Evolutionary conservation across 768 basidiomycete genomes (phyloP).

Genomic region (Termitomyces sp.): DNA sequence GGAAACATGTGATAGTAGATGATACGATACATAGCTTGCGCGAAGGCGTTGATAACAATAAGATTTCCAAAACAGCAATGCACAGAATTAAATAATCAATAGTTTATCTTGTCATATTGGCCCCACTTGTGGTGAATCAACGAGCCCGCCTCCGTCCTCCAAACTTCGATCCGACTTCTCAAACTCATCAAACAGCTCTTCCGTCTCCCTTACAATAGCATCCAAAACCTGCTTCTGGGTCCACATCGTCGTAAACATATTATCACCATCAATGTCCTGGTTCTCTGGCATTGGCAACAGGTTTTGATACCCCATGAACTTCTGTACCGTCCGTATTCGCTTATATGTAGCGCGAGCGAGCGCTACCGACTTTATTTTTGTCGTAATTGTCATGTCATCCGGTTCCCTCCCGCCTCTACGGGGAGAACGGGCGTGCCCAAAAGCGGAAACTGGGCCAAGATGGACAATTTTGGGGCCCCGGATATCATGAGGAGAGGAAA

Average conservation of each 20-base stretch:
- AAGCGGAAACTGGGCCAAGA: constrained; percentile 48
- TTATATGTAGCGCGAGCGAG: constrained; percentile 59
- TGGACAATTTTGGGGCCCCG: constrained; percentile 53
- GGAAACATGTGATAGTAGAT: too few species aligned
- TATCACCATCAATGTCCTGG: constrained; percentile 26
- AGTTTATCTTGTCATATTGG: not conserved
- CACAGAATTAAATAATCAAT: not conserved
- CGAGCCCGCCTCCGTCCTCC: constrained; percentile 27
- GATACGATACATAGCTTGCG: not conserved
- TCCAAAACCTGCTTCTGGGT: constrained; percentile 50
- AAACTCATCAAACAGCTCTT: constrained; percentile 59
- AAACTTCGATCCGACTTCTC: constrained; percentile 28
- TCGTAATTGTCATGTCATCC: constrained; percentile 29
- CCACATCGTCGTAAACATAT: constrained; percentile 44
- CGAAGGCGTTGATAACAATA: not conserved
- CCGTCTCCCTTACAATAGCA: constrained; percentile 51
- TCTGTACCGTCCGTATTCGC: constrained; percentile 60
- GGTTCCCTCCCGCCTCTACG: constrained; percentile 19
- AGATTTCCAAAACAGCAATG: not conserved
- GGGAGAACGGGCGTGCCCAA: constrained; percentile 29
- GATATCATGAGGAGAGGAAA: constrained; percentile 31
- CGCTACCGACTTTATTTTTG: constrained; percentile 44
- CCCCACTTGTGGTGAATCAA: constrained; percentile 17
- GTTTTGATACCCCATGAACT: constrained; percentile 57
- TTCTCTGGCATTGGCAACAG: constrained; percentile 46